A percentile compares a stretch with the other conserved stretches of the same genome.
These are phyloP conservation scores for Dendrobium chrysotoxum DNA, from an alignment of 106 monocot genomes.

Conservation along the genomic window DNA sequence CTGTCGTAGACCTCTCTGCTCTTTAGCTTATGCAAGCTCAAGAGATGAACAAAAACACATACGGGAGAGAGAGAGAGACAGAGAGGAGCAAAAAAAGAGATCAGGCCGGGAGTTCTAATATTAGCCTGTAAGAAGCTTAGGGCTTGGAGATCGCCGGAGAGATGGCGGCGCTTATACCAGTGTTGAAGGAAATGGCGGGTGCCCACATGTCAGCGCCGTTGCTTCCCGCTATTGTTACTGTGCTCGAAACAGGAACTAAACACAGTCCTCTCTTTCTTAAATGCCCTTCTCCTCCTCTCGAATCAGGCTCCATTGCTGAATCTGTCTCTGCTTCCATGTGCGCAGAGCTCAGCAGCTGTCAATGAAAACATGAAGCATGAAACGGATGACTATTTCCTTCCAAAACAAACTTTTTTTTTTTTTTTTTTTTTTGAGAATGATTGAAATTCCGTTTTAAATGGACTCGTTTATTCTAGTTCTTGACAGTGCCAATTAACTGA, in stretches of 20 bases:
- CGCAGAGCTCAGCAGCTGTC: conserved; percentile 5
- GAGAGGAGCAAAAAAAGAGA: too few relatives aligned
- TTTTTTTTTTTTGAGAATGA: background rate
- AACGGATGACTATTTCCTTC: too few relatives aligned
- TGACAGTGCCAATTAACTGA: background rate
- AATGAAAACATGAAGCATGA: background rate
- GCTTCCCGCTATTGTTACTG: background rate
- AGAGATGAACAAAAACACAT: too few relatives aligned
- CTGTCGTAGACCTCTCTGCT: too few relatives aligned
- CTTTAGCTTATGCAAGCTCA: too few relatives aligned
- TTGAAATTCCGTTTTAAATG: background rate
- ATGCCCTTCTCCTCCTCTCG: background rate
- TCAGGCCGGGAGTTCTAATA: too few relatives aligned
- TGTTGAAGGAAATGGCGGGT: too few relatives aligned
- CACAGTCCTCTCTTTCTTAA: background rate
- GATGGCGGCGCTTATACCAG: background rate
- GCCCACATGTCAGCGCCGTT: background rate
- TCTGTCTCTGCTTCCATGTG: background rate
- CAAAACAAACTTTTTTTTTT: too few relatives aligned
- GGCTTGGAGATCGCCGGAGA: background rate
- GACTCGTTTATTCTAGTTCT: too few relatives aligned
- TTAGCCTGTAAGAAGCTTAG: too few relatives aligned
- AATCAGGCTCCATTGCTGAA: background rate
- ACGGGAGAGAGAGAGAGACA: too few relatives aligned
- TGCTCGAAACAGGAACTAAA: background rate